Percentiles rank a stretch among this genome's conserved stretches.
phyloP scores from a whole-genome alignment of 169 alveolate genomes.

The Plasmodium gaboni region DNA sequence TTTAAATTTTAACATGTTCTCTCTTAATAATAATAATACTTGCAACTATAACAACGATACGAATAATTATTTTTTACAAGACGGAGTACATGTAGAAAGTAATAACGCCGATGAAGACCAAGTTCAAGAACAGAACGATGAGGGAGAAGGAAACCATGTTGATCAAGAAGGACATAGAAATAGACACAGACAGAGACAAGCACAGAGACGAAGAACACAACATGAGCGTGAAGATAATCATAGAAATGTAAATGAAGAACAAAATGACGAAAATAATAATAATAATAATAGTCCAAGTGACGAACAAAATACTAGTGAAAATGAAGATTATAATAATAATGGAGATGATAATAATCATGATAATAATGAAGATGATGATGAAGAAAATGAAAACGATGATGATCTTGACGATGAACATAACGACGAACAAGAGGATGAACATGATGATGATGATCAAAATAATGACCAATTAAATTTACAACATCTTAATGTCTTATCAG shows the following conservation, averaged over 20 bases:
- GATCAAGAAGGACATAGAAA: neutral
- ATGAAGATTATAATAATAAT: neutral
- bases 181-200: neutral
- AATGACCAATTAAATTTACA: no score
- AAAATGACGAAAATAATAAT: neutral
- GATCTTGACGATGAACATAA: no score
- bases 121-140: slow-evolving; percentile 3
- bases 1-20: neutral
- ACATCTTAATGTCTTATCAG: no score
- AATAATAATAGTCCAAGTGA: neutral
- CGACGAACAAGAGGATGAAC: neutral
- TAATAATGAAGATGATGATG: neutral
- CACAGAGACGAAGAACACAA: neutral
- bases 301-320: neutral
- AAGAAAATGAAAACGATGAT: neutral
- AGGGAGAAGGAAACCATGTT: neutral
- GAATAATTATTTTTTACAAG: slow-evolving; percentile 32
- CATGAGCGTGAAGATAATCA: neutral
- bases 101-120: slow-evolving; percentile 23
- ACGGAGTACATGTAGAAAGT: slow-evolving; percentile 37
- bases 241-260: neutral
- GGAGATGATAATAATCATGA: neutral
- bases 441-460: no score
- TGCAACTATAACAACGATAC: slow-evolving; percentile 16
- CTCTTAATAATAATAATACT: neutral